Percentiles rank a stretch among this genome's conserved stretches.
phyloP scores from a whole-genome alignment of 1,139 yeast species.

The Yamadazyma buinensis region DNA sequence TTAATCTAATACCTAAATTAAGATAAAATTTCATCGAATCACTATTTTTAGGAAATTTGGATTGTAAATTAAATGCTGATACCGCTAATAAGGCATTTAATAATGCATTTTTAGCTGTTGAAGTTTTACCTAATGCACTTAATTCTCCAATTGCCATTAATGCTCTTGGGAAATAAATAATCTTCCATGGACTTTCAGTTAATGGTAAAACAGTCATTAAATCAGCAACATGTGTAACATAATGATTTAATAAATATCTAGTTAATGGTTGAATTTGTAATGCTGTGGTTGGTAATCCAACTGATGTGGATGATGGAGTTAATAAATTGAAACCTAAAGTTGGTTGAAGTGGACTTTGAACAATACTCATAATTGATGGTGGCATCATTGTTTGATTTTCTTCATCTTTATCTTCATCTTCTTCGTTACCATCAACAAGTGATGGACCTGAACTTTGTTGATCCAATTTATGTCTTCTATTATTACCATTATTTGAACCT shows the following conservation, averaged over 20 bases:
- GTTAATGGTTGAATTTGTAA: constrained; percentile 64
- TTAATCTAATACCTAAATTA: constrained; percentile 66
- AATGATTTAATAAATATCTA: constrained; percentile 67
- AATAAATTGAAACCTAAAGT: constrained; percentile 35
- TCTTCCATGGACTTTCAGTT: constrained; percentile 84
- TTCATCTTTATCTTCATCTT: constrained; percentile 21
- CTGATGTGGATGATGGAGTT: constrained; percentile 17
- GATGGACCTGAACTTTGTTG: constrained; percentile 36
- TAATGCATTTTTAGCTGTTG: constrained; percentile 73
- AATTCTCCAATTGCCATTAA: constrained; percentile 78
- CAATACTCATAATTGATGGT: constrained; percentile 44
- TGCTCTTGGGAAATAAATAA: constrained; percentile 80
- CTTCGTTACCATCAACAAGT: neutral
- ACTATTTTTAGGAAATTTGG: constrained; percentile 59
- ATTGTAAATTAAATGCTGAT: constrained; percentile 75
- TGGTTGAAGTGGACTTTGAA: constrained; percentile 44
- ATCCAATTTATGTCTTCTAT: constrained; percentile 20
- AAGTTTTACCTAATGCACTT: constrained; percentile 68
- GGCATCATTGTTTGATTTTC: constrained; percentile 39
- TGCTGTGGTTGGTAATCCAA: constrained; percentile 58
- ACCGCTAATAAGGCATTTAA: constrained; percentile 80
- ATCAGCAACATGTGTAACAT: constrained; percentile 77
- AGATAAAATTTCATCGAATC: constrained; percentile 67
- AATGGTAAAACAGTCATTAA: constrained; percentile 84
- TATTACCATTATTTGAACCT: neutral